Evolutionary conservation across 257 asterid genomes (phyloP).

Genomic region (Anisodus tanguticus): DNA sequence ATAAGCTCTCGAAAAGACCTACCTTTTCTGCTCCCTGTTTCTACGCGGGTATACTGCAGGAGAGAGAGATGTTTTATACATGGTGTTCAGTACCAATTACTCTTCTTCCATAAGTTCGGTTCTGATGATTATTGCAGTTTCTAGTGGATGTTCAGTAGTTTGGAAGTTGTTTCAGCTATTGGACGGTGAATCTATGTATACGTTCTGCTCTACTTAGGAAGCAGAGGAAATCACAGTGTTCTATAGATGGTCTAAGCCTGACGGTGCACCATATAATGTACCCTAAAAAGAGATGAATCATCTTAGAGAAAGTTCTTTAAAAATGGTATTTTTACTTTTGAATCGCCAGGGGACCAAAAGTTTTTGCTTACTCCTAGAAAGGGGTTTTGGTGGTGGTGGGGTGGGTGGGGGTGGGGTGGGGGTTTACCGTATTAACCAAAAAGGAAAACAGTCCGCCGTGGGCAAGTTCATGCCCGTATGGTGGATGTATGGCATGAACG

Average conservation of each 20-base stretch:
- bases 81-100: not conserved
- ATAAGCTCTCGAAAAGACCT: not conserved
- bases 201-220: not conserved
- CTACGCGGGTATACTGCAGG: not conserved
- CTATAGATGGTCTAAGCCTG: not conserved
- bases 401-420: not conserved
- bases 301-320: not conserved
- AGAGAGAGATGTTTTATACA: not conserved
- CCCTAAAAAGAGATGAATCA: not conserved
- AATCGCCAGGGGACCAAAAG: not conserved
- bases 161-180: slow-evolving; percentile 1
- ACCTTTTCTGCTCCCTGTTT: not conserved
- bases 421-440: not conserved
- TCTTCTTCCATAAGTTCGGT: not conserved
- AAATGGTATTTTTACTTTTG: not conserved
- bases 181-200: not conserved
- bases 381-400: not conserved
- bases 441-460: not conserved
- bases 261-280: not conserved
- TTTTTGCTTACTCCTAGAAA: not conserved
- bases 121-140: not conserved
- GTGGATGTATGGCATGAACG: not conserved
- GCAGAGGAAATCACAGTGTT: not conserved
- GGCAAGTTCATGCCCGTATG: not conserved
- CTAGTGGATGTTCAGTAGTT: not conserved